Evolutionary conservation across 2,329 filamentous ascomycete species (phyloP), one percentile per base, ranked within the genome.

Genomic region (Penicillium expansum): DNA sequence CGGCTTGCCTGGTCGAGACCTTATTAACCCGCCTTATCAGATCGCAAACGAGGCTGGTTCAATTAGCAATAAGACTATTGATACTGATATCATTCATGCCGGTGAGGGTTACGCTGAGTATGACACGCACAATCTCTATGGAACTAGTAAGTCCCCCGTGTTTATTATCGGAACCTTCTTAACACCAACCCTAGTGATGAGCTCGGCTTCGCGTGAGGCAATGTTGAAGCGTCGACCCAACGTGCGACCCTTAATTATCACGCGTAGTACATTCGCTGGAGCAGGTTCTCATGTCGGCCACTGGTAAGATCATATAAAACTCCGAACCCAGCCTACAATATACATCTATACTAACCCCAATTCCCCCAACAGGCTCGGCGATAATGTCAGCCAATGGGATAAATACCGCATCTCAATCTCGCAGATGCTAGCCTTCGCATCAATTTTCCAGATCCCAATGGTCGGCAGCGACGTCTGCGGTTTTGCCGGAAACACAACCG

Each of bases 91-190:
- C 9, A 80, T 86, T 9, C 88, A 91, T 69, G 62, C 67, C 2
- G 80, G 84, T 41, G 86, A 88, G 56, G 88, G 88, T 13, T 73
- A 86, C 37, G 78, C 80, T 20, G 84, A 89, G 71, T 91, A 90
- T 67, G 90, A 92, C 63, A 89, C 86, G 0, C 90, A 92, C 71
- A 92, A 92, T 64, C 73, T 92, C 1, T 91, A 90, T 70, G 90
- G 90, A 1, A 83, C 83, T 8, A 86, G 75, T 77, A 69, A 70
- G 76, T 70, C 3, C 3, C 9, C 16, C 8, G 13, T 18, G 3
- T 18, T 14, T 14, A n/a, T 6, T 4, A 13, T 5, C 18, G 5
- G 4, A n/a, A 9, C 29, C 35, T 33, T 9, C 44, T 55, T 61
- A 39, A 62, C 45, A 5, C 16, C 0, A 24, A 30, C n/a, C 37